Conservation (phyloP, 257 asterid genomes). For the Capsicum pubescens region DNA sequence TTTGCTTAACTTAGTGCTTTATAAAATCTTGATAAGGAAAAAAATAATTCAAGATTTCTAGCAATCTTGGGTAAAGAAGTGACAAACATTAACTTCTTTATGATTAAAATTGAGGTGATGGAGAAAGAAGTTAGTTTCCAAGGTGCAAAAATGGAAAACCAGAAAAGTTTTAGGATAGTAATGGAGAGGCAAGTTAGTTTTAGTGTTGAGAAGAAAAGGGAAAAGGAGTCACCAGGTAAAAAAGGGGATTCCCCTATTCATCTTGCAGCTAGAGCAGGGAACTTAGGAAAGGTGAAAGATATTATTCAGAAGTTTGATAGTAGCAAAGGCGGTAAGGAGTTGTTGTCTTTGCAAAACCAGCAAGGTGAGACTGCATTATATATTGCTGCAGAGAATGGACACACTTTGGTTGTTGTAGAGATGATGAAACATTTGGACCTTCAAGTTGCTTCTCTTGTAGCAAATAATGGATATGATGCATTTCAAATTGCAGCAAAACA, state of each 20-base stretch:
- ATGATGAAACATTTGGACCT: slow-evolving; percentile 74
- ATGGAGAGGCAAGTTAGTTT: slow-evolving; percentile 92
- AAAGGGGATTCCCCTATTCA: slow-evolving; percentile 87
- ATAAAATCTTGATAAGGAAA: not conserved
- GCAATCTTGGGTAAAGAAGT: not conserved
- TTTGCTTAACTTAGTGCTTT: not conserved
- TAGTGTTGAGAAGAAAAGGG: slow-evolving; percentile 73
- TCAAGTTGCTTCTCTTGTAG: slow-evolving; percentile 68
- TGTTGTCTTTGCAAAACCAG: slow-evolving; percentile 77
- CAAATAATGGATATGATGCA: slow-evolving; percentile 90
- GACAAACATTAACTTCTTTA: not conserved
- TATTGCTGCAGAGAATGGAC: slow-evolving; percentile 88
- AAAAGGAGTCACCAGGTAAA: slow-evolving; percentile 91
- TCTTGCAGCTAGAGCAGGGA: slow-evolving; percentile 85
- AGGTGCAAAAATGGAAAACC: slow-evolving; percentile 75
- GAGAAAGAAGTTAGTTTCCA: slow-evolving; percentile 69
- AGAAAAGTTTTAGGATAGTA: slow-evolving; percentile 84
- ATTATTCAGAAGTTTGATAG: slow-evolving; percentile 61
- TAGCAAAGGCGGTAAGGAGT: slow-evolving; percentile 46
- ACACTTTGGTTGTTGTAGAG: slow-evolving; percentile 70
- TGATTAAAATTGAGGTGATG: slow-evolving; percentile 34
- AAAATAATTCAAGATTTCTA: not conserved
- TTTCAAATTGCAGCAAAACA: slow-evolving; percentile 94
- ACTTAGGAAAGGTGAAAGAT: slow-evolving; percentile 74
- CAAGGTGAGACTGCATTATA: slow-evolving; percentile 95